Conservation (phyloP, 176 grass and related monocot species). For the Musa beccarii region DNA sequence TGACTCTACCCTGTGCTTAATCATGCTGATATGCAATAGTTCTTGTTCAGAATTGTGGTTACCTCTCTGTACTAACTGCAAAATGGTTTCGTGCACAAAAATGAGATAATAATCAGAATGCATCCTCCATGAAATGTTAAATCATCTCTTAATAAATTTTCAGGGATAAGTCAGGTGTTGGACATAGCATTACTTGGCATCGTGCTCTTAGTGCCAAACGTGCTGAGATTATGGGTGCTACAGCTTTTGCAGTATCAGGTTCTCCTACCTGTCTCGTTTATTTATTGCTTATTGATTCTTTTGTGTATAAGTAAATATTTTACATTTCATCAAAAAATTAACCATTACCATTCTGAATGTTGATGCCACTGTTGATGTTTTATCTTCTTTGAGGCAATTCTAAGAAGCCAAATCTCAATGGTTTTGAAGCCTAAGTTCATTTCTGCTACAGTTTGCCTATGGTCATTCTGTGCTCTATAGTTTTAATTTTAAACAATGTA, state of each 20-base stretch:
- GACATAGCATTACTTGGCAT: constrained; percentile 75
- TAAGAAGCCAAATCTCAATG: not conserved
- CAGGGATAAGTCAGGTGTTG: constrained; percentile 80
- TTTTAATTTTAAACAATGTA: too few relatives aligned
- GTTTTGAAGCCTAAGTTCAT: not conserved
- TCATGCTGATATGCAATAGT: not conserved
- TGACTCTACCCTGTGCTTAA: not conserved
- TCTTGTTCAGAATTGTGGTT: not conserved
- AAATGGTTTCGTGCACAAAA: not conserved
- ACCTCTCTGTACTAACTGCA: not conserved
- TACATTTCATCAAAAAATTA: too few relatives aligned
- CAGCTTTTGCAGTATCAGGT: constrained; percentile 87
- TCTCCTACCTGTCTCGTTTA: constrained; percentile 3
- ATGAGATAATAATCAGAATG: not conserved
- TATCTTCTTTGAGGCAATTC: not conserved
- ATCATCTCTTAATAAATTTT: constrained; percentile 8
- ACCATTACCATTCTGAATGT: too few relatives aligned
- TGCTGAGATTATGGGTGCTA: constrained; percentile 64
- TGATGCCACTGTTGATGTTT: not conserved
- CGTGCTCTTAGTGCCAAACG: constrained; percentile 49
- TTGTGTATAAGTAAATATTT: not conserved
- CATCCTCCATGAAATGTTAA: not conserved
- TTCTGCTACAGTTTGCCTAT: not conserved
- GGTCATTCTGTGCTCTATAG: not conserved
- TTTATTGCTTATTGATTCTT: not conserved